phyloP scores from a whole-genome alignment of 148 eudicot species.

The Chenopodium suecicum region DNA sequence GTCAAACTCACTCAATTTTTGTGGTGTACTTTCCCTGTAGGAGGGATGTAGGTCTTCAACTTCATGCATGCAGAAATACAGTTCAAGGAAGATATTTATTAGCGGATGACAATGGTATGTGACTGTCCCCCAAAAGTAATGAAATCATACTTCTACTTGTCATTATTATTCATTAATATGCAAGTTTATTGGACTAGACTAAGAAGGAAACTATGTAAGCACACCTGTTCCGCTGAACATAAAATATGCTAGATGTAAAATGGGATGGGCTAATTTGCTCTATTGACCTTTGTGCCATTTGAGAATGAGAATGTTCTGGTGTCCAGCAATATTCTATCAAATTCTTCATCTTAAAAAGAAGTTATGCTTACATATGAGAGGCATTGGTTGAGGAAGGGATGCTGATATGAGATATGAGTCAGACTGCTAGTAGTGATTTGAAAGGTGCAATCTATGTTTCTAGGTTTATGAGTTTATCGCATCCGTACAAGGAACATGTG shows the following conservation, averaged over 20 bases:
- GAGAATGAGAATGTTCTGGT: background rate
- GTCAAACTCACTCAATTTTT: background rate
- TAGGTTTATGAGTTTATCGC: too few relatives aligned
- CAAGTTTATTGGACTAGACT: background rate
- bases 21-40: conserved; percentile 35
- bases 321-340: background rate
- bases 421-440: background rate
- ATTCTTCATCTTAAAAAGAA: conserved; percentile 5
- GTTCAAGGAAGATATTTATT: conserved; percentile 92
- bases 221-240: background rate
- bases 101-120: conserved; percentile 76
- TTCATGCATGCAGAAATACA: conserved; percentile 61
- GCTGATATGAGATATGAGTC: background rate
- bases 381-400: background rate
- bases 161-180: background rate
- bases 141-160: background rate
- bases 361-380: background rate
- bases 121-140: conserved; percentile 13
- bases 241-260: background rate
- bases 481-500: background rate
- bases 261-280: background rate
- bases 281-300: background rate
- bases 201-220: background rate
- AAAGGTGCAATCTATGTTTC: background rate
- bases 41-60: conserved; percentile 52